These are phyloP conservation scores for Oxytropis ochrocephala DNA, from an alignment of 306 rosid genomes.

Conservation along the genomic window DNA sequence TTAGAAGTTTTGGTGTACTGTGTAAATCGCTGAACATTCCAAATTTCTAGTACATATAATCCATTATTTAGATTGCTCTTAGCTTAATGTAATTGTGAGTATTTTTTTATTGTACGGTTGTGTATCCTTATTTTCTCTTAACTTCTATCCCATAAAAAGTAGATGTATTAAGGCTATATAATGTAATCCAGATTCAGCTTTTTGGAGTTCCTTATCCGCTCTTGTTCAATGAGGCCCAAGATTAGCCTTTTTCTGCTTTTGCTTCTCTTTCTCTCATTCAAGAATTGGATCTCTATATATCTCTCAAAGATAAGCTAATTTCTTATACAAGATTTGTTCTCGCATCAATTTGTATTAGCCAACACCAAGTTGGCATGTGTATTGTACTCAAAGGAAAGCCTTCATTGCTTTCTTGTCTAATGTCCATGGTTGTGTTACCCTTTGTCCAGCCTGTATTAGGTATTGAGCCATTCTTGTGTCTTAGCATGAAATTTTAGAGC, in stretches of 20 bases:
- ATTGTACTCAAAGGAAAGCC: not conserved
- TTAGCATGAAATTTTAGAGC: too few species aligned
- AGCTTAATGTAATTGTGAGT: not conserved
- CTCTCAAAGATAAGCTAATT: not conserved
- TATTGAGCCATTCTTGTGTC: not conserved
- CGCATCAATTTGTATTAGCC: conserved; percentile 5
- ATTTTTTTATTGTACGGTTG: not conserved
- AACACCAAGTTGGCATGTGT: not conserved
- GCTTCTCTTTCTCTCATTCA: not conserved
- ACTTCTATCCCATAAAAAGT: not conserved
- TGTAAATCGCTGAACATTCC: too few species aligned
- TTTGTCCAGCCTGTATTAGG: not conserved
- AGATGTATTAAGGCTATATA: not conserved
- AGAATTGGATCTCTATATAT: not conserved
- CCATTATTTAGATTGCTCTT: too few species aligned
- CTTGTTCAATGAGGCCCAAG: not conserved
- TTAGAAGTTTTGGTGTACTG: not conserved
- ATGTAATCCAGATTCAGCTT: not conserved
- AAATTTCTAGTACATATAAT: too few species aligned
- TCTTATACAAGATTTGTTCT: not conserved
- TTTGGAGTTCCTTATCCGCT: not conserved
- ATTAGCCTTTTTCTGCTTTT: not conserved
- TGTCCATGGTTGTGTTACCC: not conserved
- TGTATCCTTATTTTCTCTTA: not conserved
- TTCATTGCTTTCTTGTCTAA: not conserved